phyloP scores from a whole-genome alignment of 2,329 filamentous ascomycete species.

The Aureobasidium sp. region DNA sequence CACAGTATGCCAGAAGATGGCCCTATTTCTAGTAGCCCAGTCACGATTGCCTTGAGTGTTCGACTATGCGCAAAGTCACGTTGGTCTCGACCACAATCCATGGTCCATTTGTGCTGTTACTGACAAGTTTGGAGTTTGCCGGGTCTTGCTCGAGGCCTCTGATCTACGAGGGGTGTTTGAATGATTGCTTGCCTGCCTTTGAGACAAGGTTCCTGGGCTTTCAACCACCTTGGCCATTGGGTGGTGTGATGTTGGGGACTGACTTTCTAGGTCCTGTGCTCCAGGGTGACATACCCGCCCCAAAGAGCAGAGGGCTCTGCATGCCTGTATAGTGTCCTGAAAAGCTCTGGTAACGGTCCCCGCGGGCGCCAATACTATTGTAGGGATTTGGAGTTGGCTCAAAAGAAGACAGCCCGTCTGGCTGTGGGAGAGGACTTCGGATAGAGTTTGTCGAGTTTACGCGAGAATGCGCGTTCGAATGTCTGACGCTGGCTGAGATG shows the following conservation, averaged over 20 bases:
- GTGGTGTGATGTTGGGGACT: constrained; percentile 14
- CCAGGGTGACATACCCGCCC: constrained; percentile 31
- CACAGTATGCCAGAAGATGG: neutral
- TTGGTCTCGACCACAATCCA: neutral
- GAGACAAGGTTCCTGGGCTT: neutral
- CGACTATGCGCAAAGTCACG: neutral
- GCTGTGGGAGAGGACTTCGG: constrained; percentile 23
- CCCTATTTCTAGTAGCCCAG: neutral
- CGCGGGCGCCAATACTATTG: constrained; percentile 6
- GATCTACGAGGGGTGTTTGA: neutral
- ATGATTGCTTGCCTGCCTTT: neutral
- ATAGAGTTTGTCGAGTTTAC: constrained; percentile 36
- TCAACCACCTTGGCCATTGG: constrained; percentile 17
- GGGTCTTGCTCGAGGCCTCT: neutral
- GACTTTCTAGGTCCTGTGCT: constrained; percentile 19
- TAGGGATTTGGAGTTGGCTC: constrained; percentile 20
- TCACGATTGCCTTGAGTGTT: neutral
- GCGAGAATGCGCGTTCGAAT: constrained; percentile 29
- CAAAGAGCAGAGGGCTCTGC: constrained; percentile 36
- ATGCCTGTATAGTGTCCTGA: constrained; percentile 28
- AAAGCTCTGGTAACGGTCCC: constrained; percentile 5
- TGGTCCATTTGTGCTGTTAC: neutral
- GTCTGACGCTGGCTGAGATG: neutral
- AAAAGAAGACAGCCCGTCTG: constrained; percentile 16
- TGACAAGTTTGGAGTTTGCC: neutral